Percentiles rank a stretch among this genome's conserved stretches.
Evolutionary conservation across 2,329 filamentous ascomycete genomes (phyloP).

Genomic region (Scedosporium boydii): DNA sequence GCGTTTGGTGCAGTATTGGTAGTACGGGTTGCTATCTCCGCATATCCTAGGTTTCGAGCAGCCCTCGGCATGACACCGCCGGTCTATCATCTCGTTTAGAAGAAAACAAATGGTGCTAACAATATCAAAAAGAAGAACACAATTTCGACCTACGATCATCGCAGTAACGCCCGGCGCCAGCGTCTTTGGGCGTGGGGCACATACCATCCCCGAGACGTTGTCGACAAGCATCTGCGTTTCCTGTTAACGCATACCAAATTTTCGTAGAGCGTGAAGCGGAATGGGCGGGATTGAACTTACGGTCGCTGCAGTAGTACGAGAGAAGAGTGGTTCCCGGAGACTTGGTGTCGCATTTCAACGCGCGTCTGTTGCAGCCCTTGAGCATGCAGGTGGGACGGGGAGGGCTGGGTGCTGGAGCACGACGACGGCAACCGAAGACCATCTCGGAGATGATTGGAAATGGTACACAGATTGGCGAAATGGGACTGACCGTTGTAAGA

Average conservation of each 20-base stretch:
- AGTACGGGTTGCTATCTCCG: conserved; percentile 8
- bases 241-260: not conserved
- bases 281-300: conserved; percentile 1
- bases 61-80: conserved; percentile 9
- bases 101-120: not conserved
- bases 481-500: too few relatives aligned
- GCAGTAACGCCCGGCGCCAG: conserved; percentile 9
- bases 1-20: conserved; percentile 12
- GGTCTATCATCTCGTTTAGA: conserved; percentile 4
- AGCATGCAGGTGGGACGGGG: conserved; percentile 7
- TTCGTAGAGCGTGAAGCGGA: not conserved
- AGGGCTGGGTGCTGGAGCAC: not conserved
- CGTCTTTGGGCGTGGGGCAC: conserved; percentile 10
- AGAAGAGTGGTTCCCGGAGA: not conserved
- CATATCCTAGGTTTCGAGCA: conserved; percentile 7
- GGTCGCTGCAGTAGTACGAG: conserved; percentile 13
- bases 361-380: conserved; percentile 7
- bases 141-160: conserved; percentile 9
- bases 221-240: conserved; percentile 11
- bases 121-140: not conserved
- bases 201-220: conserved; percentile 10
- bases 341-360: conserved; percentile 9
- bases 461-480: too few relatives aligned
- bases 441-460: conserved; percentile 1
- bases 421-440: conserved; percentile 11